Evolutionary conservation across 495 filamentous ascomycete species (phyloP).

Genomic region (Aspergillus egyptiacus): DNA sequence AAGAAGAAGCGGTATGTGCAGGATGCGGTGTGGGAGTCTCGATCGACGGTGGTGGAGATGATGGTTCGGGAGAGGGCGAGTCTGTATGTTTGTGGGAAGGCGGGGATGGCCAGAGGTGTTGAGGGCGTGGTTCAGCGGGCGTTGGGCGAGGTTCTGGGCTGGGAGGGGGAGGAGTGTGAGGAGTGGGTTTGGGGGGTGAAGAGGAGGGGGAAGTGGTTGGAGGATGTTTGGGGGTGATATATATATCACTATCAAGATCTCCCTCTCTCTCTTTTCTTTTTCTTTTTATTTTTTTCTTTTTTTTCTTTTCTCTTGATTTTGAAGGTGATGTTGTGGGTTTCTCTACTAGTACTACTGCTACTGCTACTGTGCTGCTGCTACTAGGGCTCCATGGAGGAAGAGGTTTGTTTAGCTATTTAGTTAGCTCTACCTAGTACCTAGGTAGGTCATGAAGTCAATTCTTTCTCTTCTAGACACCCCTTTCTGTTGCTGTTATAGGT

Average conservation of each 20-base stretch:
- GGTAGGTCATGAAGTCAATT: too few species aligned
- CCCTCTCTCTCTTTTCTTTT: not conserved
- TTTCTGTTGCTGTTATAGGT: too few species aligned
- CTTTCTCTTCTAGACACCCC: too few species aligned
- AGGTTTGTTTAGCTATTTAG: too few species aligned
- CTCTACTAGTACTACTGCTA: too few species aligned
- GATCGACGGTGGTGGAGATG: slow-evolving; percentile 24
- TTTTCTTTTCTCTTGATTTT: not conserved
- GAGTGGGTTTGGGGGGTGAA: slow-evolving; percentile 40
- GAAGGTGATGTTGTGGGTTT: too few species aligned
- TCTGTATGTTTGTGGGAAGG: slow-evolving; percentile 47
- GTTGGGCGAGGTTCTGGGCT: slow-evolving; percentile 25
- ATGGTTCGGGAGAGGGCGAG: slow-evolving; percentile 37
- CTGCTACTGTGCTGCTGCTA: too few species aligned
- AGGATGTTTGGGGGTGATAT: slow-evolving; percentile 44
- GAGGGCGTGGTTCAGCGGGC: slow-evolving; percentile 30
- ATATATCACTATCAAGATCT: not conserved
- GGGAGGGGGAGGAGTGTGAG: slow-evolving; percentile 32
- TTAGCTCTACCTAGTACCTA: too few species aligned
- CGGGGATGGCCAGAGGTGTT: slow-evolving; percentile 48
- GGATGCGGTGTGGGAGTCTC: slow-evolving; percentile 33
- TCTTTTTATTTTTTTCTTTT: not conserved
- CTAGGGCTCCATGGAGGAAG: too few species aligned
- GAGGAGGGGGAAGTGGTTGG: slow-evolving; percentile 44
- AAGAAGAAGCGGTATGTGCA: slow-evolving; percentile 36